Percentiles rank a stretch among this genome's conserved stretches.
phyloP scores from a whole-genome alignment of 768 basidiomycete species.

The Tylopilus plumbeoviolaceoides region DNA sequence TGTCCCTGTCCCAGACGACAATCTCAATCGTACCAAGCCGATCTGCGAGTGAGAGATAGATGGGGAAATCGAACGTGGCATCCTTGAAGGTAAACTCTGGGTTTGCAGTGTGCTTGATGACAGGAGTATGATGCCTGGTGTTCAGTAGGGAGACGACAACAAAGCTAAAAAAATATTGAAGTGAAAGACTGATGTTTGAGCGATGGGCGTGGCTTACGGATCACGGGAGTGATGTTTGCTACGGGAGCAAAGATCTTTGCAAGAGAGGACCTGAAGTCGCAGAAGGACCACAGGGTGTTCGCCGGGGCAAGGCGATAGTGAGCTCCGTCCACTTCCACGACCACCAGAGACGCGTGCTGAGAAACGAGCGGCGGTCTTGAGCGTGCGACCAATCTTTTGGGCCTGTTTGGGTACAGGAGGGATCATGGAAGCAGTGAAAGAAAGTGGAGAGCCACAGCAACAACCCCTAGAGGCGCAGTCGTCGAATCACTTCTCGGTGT shows the following conservation, averaged over 20 bases:
- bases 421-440: constrained; percentile 13
- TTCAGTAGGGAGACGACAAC: constrained; percentile 63
- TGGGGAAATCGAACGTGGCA: constrained; percentile 86
- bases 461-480: constrained; percentile 9
- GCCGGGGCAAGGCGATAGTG: constrained; percentile 46
- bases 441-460: constrained; percentile 10
- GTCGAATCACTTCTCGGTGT: not conserved
- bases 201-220: constrained; percentile 50
- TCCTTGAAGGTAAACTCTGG: constrained; percentile 64
- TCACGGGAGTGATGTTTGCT: constrained; percentile 70
- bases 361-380: constrained; percentile 55
- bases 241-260: constrained; percentile 57
- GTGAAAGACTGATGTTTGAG: not conserved
- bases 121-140: constrained; percentile 66
- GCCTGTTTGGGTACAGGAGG: constrained; percentile 39
- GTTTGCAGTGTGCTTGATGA: constrained; percentile 65
- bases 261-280: constrained; percentile 64
- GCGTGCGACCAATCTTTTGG: constrained; percentile 53
- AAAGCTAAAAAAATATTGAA: constrained; percentile 43
- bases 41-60: constrained; percentile 74
- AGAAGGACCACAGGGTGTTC: constrained; percentile 66
- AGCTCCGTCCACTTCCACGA: constrained; percentile 34
- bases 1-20: constrained; percentile 92
- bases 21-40: constrained; percentile 73
- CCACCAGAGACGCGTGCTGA: constrained; percentile 45